These are phyloP conservation scores for Trametes cubensis DNA, from an alignment of 768 basidiomycete species.

Conservation along the genomic window DNA sequence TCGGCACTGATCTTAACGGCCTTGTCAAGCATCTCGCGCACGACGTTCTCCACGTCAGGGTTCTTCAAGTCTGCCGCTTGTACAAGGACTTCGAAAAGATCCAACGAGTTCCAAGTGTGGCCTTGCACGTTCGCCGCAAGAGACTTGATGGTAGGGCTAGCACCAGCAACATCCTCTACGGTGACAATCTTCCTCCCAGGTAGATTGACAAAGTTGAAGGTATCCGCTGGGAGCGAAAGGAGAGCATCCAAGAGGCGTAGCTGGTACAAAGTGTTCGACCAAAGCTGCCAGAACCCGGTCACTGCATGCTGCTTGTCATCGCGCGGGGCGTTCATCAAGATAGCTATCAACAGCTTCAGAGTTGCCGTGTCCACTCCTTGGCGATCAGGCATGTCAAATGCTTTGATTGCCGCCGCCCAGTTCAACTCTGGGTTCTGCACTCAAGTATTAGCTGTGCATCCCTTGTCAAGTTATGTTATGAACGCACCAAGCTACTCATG, in stretches of 20 bases:
- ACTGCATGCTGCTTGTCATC: slow-evolving; percentile 79
- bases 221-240: slow-evolving; percentile 85
- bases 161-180: slow-evolving; percentile 81
- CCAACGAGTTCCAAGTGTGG: slow-evolving; percentile 92
- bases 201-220: slow-evolving; percentile 89
- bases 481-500: slow-evolving; percentile 72
- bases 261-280: slow-evolving; percentile 86
- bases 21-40: slow-evolving; percentile 91
- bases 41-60: slow-evolving; percentile 70
- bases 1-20: slow-evolving; percentile 94
- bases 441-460: slow-evolving; percentile 20
- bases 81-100: slow-evolving; percentile 88
- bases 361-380: slow-evolving; percentile 88
- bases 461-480: background rate
- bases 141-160: slow-evolving; percentile 90
- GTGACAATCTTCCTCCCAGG: slow-evolving; percentile 84
- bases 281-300: slow-evolving; percentile 81
- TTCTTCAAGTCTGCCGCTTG: slow-evolving; percentile 73
- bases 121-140: slow-evolving; percentile 89
- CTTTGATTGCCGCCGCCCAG: slow-evolving; percentile 81
- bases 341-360: slow-evolving; percentile 84
- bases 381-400: slow-evolving; percentile 85
- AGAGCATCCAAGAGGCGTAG: slow-evolving; percentile 87
- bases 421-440: slow-evolving; percentile 64
- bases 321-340: slow-evolving; percentile 81